Base-by-base conservation (phyloP, 2,329 filamentous ascomycete genomes). In the Fusarium guadeloupense region DNA sequence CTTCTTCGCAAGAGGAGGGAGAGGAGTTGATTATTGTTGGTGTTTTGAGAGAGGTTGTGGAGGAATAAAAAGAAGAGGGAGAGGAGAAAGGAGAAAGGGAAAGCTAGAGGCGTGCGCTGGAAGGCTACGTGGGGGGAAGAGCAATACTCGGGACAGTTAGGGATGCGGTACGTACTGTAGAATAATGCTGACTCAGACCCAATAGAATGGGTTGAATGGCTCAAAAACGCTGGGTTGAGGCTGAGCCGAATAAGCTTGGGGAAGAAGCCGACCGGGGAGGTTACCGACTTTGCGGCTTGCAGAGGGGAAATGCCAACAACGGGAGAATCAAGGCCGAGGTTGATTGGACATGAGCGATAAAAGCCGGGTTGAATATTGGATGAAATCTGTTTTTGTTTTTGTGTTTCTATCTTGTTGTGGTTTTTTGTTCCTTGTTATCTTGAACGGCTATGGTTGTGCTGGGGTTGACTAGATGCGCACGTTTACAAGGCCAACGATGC, bases 1-100 rank as follows among this genome's bases (percentile, higher is more conserved):
- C 91, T 93, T 93, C 92, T 85, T 93, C 85, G 92, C 91, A 74
- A 73, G 62, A n/a, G n/a, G n/a, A n/a, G n/a, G n/a, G n/a, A n/a
- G 67, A 62, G 63, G 54, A 35, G 34, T 38, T 53, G 52, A 33
- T n/a, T 31, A 23, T 46, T 31, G 39, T 31, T 51, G 53, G 35
- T 35, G 39, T 20, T 43, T 55, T 62, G 60, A 63, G 51, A 54
- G 41, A 55, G 67, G 51, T 57, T 57, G 51, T 64, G 51, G 48
- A 57, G 56, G 47, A 37, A 50, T 34, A 28, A 52, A 50, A 48
- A 51, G 50, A 50, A 42, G 33, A 46, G 46, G 52, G 46, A 52
- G 52, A 50, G 41, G 41, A 40, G 42, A 35, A 54, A 45, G 33
- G 48, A 35, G 52, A 44, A 48, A 51, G 59, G 28, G 54, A 47